phyloP scores from a whole-genome alignment of 306 rosid genomes.

The Castanospermum australe region DNA sequence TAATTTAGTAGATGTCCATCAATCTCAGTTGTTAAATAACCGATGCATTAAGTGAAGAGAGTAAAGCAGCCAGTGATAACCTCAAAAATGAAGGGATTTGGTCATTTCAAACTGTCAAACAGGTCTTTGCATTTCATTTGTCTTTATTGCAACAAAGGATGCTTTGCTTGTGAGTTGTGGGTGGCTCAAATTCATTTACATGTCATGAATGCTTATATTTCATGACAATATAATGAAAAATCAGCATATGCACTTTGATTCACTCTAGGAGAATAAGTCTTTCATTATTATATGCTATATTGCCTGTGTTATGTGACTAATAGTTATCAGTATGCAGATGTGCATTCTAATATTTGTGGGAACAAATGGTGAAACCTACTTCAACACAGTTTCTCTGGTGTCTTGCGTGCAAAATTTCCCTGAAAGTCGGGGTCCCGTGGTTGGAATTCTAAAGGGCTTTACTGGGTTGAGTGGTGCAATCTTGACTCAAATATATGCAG shows the following conservation, averaged over 20 bases:
- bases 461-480: conserved; percentile 95
- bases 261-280: not conserved
- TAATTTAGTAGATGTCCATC: not conserved
- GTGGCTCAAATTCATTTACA: not conserved
- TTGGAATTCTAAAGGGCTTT: conserved; percentile 93
- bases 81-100: not conserved
- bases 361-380: conserved; percentile 95
- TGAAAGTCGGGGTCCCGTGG: conserved; percentile 88
- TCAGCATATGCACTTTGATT: not conserved
- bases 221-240: conserved; percentile 18
- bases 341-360: conserved; percentile 84
- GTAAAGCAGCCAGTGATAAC: not conserved
- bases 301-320: conserved; percentile 14
- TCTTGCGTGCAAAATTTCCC: conserved; percentile 96
- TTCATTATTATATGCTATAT: not conserved
- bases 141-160: not conserved
- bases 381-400: conserved; percentile 87
- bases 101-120: not conserved
- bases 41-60: not conserved
- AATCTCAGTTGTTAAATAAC: not conserved
- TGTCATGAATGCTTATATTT: not conserved
- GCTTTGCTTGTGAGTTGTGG: not conserved
- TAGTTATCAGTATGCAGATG: conserved; percentile 65
- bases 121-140: not conserved
- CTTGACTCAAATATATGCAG: conserved; percentile 78